Percentiles rank a stretch among this genome's conserved stretches.
Conservation (phyloP, 495 filamentous ascomycete species). For the Clohesyomyces aquaticus region DNA sequence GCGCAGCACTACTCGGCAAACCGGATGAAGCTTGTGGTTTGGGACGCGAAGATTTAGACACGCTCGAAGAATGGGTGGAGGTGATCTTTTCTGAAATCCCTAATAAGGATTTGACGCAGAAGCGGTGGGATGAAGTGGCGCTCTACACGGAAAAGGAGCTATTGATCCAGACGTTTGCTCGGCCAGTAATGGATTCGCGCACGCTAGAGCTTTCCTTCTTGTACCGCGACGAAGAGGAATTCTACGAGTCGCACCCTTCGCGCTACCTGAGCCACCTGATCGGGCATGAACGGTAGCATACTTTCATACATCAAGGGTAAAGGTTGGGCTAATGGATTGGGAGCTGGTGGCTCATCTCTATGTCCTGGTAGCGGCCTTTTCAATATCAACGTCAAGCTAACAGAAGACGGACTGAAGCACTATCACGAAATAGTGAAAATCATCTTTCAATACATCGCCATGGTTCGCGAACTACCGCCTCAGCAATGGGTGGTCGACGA, state of each 20-base stretch:
- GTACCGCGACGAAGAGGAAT: conserved; percentile 82
- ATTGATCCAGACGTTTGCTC: conserved; percentile 84
- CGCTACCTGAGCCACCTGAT: conserved; percentile 92
- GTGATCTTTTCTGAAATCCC: conserved; percentile 82
- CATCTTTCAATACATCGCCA: conserved; percentile 91
- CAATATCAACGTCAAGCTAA: conserved; percentile 76
- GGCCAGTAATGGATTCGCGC: conserved; percentile 92
- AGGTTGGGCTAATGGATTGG: conserved; percentile 90
- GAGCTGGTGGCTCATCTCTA: conserved; percentile 73
- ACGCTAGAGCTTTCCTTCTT: conserved; percentile 86
- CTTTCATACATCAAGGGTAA: conserved; percentile 93
- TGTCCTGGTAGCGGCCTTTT: conserved; percentile 88
- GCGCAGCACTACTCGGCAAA: conserved; percentile 92
- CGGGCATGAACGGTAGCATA: conserved; percentile 96
- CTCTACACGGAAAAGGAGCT: conserved; percentile 71
- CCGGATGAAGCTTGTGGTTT: conserved; percentile 93
- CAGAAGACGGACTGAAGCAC: conserved; percentile 80
- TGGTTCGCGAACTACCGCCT: conserved; percentile 78
- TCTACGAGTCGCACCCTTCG: conserved; percentile 83
- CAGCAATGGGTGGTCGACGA: conserved; percentile 94
- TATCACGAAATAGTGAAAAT: conserved; percentile 86
- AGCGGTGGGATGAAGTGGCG: conserved; percentile 76
- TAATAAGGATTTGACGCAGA: conserved; percentile 82
- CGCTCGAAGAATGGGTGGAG: conserved; percentile 82
- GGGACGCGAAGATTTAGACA: conserved; percentile 83